phyloP scores from a whole-genome alignment of 805 yeast species.

The Saccharomycopsis synnaedendra region DNA sequence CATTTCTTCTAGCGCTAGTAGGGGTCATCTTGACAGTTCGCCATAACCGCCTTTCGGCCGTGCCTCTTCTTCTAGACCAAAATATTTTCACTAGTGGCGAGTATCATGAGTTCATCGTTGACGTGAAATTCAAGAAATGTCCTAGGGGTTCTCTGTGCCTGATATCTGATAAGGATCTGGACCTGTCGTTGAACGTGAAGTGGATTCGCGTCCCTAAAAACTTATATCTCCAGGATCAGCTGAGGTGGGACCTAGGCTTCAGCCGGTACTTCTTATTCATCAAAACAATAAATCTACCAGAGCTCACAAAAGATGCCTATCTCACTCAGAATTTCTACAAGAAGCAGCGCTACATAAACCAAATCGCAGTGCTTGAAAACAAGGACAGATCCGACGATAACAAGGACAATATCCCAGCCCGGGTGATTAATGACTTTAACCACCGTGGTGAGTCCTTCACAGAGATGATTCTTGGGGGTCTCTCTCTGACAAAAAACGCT shows the following conservation, averaged over 20 bases:
- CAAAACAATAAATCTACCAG: conserved; percentile 9
- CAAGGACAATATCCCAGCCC: conserved; percentile 2
- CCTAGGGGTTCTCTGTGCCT: conserved; percentile 3
- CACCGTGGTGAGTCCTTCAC: conserved; percentile 9
- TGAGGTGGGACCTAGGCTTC: conserved; percentile 10
- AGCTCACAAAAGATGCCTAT: conserved; percentile 10
- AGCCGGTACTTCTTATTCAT: conserved; percentile 9
- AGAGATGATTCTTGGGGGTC: conserved; percentile 9
- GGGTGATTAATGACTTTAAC: conserved; percentile 8
- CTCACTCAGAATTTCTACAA: conserved; percentile 6
- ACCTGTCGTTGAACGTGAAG: conserved; percentile 3
- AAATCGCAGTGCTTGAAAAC: conserved; percentile 9
- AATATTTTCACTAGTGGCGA: background rate
- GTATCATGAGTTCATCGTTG: conserved; percentile 10
- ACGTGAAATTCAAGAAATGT: conserved; percentile 12
- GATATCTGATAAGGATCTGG: conserved; percentile 9
- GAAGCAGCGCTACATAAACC: conserved; percentile 7
- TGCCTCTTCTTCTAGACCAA: background rate
- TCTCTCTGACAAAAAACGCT: conserved; percentile 4
- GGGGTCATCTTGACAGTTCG: background rate
- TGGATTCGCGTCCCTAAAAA: conserved; percentile 12
- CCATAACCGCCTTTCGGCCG: background rate
- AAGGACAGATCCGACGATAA: background rate
- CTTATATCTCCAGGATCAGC: conserved; percentile 7
- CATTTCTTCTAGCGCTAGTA: background rate